A percentile compares a stretch with the other conserved stretches of the same genome.
phyloP scores from a whole-genome alignment of 139 green algal genomes.

The Micractinium conductrix region DNA sequence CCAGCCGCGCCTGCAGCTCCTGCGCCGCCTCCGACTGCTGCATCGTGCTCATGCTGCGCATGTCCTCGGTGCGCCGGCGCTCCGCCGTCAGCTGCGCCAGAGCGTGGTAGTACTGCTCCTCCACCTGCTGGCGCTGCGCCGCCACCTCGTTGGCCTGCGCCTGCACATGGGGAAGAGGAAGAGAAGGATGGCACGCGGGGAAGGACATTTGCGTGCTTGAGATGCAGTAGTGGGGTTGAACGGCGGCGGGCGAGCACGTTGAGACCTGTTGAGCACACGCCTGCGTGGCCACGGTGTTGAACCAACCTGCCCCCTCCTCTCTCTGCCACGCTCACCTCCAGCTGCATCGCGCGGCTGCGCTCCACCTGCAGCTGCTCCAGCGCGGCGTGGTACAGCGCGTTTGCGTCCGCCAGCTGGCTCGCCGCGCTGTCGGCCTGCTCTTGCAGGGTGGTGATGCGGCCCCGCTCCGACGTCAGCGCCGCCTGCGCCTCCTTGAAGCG shows the following conservation, averaged over 20 bases:
- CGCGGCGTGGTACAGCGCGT: not conserved
- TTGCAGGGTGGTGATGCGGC: not conserved
- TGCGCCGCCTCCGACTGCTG: not conserved
- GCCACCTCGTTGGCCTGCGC: not conserved
- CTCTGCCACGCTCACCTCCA: not conserved
- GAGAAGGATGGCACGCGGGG: not conserved
- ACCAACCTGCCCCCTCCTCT: too few relatives aligned
- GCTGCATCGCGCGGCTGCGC: not conserved
- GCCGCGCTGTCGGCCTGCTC: not conserved
- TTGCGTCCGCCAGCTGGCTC: not conserved
- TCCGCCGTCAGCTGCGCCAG: not conserved
- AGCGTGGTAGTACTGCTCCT: not conserved
- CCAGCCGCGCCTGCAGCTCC: not conserved
- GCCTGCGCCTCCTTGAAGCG: not conserved
- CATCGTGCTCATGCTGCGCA: not conserved
- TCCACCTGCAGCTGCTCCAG: constrained; percentile 12
- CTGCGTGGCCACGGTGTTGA: too few relatives aligned
- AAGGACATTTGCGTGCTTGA: not conserved
- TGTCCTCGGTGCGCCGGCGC: not conserved
- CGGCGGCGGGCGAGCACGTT: too few relatives aligned
- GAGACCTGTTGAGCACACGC: too few relatives aligned
- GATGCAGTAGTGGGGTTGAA: not conserved
- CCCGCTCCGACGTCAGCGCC: not conserved
- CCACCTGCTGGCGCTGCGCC: not conserved
- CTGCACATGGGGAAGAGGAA: not conserved